Percentiles rank a stretch among this genome's conserved stretches.
phyloP scores from a whole-genome alignment of 345 rosid genomes.

The Arabidopsis suecica region DNA sequence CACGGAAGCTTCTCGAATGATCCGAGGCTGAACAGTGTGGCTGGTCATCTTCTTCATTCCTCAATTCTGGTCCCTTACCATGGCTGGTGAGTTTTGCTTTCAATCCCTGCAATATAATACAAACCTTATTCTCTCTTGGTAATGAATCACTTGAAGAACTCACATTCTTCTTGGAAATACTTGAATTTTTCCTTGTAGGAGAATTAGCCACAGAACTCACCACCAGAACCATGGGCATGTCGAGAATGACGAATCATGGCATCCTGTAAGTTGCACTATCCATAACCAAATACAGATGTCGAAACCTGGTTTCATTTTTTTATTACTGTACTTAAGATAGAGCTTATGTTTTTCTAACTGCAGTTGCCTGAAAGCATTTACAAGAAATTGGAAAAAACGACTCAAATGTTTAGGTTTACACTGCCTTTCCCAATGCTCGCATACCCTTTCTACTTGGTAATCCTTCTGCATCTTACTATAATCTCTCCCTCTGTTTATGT shows the following conservation, averaged over 20 bases:
- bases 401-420: conserved; percentile 56
- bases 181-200: conserved; percentile 52
- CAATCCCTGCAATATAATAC: neutral
- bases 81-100: conserved; percentile 70
- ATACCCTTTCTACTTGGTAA: conserved; percentile 77
- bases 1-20: conserved; percentile 86
- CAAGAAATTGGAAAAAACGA: conserved; percentile 51
- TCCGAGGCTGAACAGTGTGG: conserved; percentile 66
- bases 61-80: conserved; percentile 88
- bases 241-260: conserved; percentile 91
- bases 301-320: neutral
- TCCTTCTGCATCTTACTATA: conserved; percentile 21
- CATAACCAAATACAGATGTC: neutral
- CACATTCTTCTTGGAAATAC: neutral
- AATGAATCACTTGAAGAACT: neutral
- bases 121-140: neutral
- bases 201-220: conserved; percentile 94
- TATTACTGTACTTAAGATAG: neutral
- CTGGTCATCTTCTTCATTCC: conserved; percentile 83
- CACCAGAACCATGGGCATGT: conserved; percentile 94
- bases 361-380: conserved; percentile 73
- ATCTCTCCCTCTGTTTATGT: conserved; percentile 2
- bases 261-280: conserved; percentile 57
- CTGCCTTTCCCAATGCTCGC: conserved; percentile 84
- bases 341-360: neutral